Evolutionary conservation across 1,284 basidiomycete genomes (phyloP).

Genomic region (Sporisorium graminicola): DNA sequence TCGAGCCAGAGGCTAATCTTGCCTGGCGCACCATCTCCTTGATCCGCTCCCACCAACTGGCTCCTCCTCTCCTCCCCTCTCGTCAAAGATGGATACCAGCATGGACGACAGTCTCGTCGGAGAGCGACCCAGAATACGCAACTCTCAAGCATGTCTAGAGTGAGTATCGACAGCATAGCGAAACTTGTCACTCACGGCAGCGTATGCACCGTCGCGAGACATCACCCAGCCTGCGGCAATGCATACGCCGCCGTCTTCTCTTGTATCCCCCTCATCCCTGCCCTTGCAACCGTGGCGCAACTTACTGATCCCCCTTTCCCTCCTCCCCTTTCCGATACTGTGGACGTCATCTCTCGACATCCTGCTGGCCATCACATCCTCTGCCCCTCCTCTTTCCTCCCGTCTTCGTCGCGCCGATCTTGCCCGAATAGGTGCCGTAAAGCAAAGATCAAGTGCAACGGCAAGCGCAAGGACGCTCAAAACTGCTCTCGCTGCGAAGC

Average conservation of each 20-base stretch:
- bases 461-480: conserved; percentile 49
- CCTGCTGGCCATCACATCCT: neutral
- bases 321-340: neutral
- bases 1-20: too few species aligned
- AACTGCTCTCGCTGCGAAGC: conserved; percentile 49
- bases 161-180: conserved; percentile 16
- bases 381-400: neutral
- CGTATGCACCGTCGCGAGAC: conserved; percentile 2
- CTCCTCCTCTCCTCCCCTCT: neutral
- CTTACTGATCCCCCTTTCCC: conserved; percentile 9
- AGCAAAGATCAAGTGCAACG: conserved; percentile 56
- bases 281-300: conserved; percentile 2
- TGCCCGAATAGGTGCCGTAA: conserved; percentile 34
- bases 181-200: neutral
- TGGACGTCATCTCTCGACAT: neutral
- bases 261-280: neutral
- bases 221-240: conserved; percentile 36
- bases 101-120: conserved; percentile 39
- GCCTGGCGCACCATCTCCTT: neutral
- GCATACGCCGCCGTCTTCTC: conserved; percentile 28
- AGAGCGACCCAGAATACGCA: conserved; percentile 41
- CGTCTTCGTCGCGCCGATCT: neutral
- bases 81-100: conserved; percentile 23
- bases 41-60: conserved; percentile 1
- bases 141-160: conserved; percentile 51